Conservation (phyloP, 257 asterid genomes). For the Vinca minor region DNA sequence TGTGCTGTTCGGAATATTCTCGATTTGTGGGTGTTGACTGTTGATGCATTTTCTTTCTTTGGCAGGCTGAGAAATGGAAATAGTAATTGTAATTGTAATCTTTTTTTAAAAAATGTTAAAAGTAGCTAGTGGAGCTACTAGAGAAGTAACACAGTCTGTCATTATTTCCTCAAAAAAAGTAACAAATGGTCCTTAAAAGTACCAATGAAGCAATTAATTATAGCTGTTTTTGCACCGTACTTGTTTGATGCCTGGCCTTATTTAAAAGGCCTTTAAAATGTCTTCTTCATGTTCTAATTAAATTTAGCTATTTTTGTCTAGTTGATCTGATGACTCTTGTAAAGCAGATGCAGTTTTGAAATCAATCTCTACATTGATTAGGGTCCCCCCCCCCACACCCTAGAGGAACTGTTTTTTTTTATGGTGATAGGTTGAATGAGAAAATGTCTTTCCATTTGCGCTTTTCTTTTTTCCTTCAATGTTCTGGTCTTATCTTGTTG, state of each 20-base stretch:
- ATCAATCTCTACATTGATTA: too few species aligned
- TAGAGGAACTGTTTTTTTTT: too few species aligned
- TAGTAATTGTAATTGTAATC: neutral
- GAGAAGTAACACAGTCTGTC: neutral
- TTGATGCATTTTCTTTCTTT: neutral
- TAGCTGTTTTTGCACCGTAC: neutral
- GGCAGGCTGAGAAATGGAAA: neutral
- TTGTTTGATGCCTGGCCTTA: neutral
- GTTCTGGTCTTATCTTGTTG: neutral
- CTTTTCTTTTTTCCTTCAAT: neutral
- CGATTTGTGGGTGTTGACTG: neutral
- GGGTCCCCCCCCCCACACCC: too few species aligned
- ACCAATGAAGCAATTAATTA: neutral
- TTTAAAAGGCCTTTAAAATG: neutral
- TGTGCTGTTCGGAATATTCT: neutral
- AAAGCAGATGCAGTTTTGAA: too few species aligned
- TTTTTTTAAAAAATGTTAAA: too few species aligned
- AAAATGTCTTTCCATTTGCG: neutral
- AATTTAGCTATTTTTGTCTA: neutral
- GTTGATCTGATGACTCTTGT: neutral
- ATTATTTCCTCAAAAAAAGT: neutral
- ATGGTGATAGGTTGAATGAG: too few species aligned
- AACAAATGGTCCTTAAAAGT: neutral
- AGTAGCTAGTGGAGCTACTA: neutral
- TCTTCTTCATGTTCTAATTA: neutral